Conservation (phyloP, 768 basidiomycete species). For the Nevesoporus exiguus region DNA sequence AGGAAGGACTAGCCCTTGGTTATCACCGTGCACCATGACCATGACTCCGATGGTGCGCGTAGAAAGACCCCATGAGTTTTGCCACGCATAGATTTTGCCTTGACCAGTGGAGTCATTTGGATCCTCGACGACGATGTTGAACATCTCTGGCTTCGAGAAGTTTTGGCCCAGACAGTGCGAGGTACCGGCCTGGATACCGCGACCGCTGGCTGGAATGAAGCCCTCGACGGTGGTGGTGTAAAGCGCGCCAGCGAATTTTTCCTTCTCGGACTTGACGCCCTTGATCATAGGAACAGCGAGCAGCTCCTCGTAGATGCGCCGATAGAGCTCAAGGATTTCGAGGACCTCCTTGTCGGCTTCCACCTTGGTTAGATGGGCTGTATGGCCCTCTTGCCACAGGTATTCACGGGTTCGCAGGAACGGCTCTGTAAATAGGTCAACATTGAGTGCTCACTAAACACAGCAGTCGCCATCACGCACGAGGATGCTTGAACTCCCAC, state of each 20-base stretch:
- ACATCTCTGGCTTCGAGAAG: slow-evolving; percentile 95
- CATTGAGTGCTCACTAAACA: neutral
- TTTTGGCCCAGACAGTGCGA: slow-evolving; percentile 98
- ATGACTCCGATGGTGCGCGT: slow-evolving; percentile 97
- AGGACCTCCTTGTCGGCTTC: slow-evolving; percentile 92
- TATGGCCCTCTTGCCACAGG: slow-evolving; percentile 99
- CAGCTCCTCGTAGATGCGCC: slow-evolving; percentile 92
- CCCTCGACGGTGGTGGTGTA: slow-evolving; percentile 99
- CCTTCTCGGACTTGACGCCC: slow-evolving; percentile 97
- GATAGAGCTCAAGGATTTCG: slow-evolving; percentile 94
- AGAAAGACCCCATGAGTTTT: slow-evolving; percentile 97
- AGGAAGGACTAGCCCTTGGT: slow-evolving; percentile 96
- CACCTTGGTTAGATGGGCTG: slow-evolving; percentile 81
- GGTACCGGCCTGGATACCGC: slow-evolving; percentile 97
- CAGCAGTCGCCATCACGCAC: slow-evolving; percentile 40
- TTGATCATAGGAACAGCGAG: slow-evolving; percentile 97
- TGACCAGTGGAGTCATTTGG: slow-evolving; percentile 68
- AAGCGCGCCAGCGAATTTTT: slow-evolving; percentile 96
- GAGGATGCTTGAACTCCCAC: slow-evolving; percentile 99
- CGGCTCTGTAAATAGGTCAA: slow-evolving; percentile 59
- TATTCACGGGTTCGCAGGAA: slow-evolving; percentile 99
- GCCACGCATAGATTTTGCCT: slow-evolving; percentile 85
- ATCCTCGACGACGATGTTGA: slow-evolving; percentile 96
- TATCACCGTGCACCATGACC: slow-evolving; percentile 99
- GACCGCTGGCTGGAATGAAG: slow-evolving; percentile 94